Evolutionary conservation across 352 stramenopile genomes (phyloP), one percentile per base, ranked within the genome.

Genomic region (Phytophthora cryptogea): DNA sequence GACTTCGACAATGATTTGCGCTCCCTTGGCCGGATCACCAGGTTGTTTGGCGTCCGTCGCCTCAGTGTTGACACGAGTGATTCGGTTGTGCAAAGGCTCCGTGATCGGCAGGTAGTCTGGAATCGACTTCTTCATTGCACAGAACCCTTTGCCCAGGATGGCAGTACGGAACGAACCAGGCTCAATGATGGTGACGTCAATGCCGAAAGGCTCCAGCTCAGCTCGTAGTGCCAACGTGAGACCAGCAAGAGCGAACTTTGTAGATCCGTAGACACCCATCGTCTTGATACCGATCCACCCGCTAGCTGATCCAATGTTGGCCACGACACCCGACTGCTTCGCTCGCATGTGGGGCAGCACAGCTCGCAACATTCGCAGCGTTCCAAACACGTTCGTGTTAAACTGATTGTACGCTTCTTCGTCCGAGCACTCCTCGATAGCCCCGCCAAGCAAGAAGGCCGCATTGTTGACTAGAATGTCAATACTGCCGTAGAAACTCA

Each of bases 381-480:
- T 51, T 10, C 73, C 73, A 30, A 82, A 79, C 7, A 79, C 73
- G 36, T 82, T 82, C 6, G 73, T 82, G 42, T 79, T 73, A 54
- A 70, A 76, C 23, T 71, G 63, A 13, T 66, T 28, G 37, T 59
- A 63, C 5, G 63, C 68, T 63, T 82, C 73, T 32, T 74, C 60
- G 37, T 63, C 40, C 14, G 64, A 66, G 46, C 68, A 77, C 53
- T 81, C 76, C 51, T 86, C 76, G 27, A 86, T 69, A 0, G 74
- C 71, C 8, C 73, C 76, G 14, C 72, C 63, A 8, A 79, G 68
- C 41, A 73, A 43, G 40, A 81, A 81, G 6, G 65, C 71, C 8
- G 73, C 73, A 42, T 86, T 81, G 60, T 83, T 83, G 13, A 86
- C 72, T 16, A 86, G 54, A 43, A 83, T 70, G 52, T 86, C 72